These are phyloP conservation scores for Solanum pinnatisectum DNA, from an alignment of 257 asterid species.

Conservation along the genomic window DNA sequence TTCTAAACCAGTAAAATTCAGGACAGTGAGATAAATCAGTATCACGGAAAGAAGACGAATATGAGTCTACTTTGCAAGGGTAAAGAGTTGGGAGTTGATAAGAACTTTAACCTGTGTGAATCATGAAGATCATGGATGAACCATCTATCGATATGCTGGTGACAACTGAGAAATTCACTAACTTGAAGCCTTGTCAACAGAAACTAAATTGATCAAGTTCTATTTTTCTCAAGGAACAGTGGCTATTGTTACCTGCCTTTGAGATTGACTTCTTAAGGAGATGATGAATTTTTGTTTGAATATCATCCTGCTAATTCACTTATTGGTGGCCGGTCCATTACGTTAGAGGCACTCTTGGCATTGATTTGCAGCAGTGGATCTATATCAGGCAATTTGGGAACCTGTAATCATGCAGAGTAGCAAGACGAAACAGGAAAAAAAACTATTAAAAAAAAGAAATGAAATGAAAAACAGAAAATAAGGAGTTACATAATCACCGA, in stretches of 20 bases:
- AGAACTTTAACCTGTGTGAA: background rate
- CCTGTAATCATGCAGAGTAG: conserved; percentile 23
- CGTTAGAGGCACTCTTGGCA: conserved; percentile 77
- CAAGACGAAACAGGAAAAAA: background rate
- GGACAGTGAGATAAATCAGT: background rate
- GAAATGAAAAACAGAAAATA: background rate
- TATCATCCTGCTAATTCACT: conserved; percentile 77
- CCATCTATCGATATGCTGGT: background rate
- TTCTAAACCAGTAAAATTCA: background rate
- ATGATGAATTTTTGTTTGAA: background rate
- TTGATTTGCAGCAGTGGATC: conserved; percentile 72
- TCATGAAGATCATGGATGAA: background rate
- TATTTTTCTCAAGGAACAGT: background rate
- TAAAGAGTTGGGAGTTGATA: background rate
- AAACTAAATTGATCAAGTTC: background rate
- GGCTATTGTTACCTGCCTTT: background rate
- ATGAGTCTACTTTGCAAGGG: background rate
- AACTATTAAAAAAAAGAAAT: background rate
- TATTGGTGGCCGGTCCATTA: conserved; percentile 95
- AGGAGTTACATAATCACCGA: background rate
- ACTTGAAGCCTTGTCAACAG: background rate
- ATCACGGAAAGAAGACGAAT: background rate
- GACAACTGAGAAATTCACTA: background rate
- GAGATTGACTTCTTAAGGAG: background rate
- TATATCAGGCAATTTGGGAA: conserved; percentile 84